Evolutionary conservation across 805 yeast species (phyloP), one percentile per base, ranked within the genome.

Genomic region (Lipomyces lipofer): DNA sequence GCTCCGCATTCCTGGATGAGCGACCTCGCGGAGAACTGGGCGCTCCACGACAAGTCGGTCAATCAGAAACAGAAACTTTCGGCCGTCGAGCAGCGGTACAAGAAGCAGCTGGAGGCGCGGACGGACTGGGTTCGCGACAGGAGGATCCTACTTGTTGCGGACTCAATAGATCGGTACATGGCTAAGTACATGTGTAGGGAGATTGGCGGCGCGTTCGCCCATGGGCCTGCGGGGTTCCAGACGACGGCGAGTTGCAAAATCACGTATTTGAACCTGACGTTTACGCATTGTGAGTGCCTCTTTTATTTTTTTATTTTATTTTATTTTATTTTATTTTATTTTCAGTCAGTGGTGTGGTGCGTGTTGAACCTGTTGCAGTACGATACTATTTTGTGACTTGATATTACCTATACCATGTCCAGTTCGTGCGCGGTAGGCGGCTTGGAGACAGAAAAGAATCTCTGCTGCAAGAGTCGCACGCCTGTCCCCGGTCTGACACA

Each of bases 91-190:
- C n/a, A 29, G 13, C 12, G 15, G 22, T 4, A 8, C n/a, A 9
- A 5, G 39, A 40, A 7, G 7, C 25, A 19, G 19, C 28, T 39
- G 13, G 27, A 17, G 10, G 30, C 19, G 15, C 33, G 27, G n/a
- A 30, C 39, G n/a, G 10, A 15, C 15, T 52, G 51, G 52, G 9
- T 52, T 13, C 33, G 38, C 9, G 25, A 38, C 38, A 13, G 30
- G 35, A 49, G 54, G 10, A 22, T 52, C 17, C 38, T 52, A 6
- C 35, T 52, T 24, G 39, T 48, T 5, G 54, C 48, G 17, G 56
- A 52, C 36, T 47, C 54, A 2, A 32, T 40, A 28, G 56, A 52
- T 35, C 36, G 29, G 21, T 15, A 24, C 29, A 27, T 47, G 24
- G 10, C 27, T 2, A 7, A 9, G 21, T 19, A 15, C 36, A 12